Base-by-base conservation (phyloP, 805 yeast genomes). In the Pichia paraexigua region DNA sequence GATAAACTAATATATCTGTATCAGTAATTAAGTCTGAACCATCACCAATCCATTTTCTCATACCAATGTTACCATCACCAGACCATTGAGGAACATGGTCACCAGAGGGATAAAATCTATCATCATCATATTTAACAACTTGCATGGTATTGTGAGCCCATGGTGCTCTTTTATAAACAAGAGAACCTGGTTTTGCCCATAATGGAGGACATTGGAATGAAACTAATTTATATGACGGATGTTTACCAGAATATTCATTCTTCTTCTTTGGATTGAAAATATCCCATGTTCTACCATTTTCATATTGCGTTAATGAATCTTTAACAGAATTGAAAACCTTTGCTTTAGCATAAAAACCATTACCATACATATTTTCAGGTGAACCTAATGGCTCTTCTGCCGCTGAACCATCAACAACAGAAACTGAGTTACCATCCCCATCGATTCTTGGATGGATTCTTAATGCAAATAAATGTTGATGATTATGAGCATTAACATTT, bases 371-470 rank as follows among this genome's bases (percentile, higher is more conserved):
- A 71, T 86, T 85, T 61, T 82, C 82, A n/a, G 74, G 65, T 9
- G 85, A 78, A 9, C 90, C 91, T 46, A 79, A 71, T 51, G 83
- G 82, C 55, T 64, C 67, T 41, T 82, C 81, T 44, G 84, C 76
- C 3, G 83, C 69, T 45, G 69, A 66, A 49, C 86, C 90, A 63
- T 86, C 92, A 41, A 79, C 72, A 53, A 74, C 75, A 41, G 85
- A 85, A 50, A 82, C 85, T 48, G 91, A 82, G 73, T 86, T 87
- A 59, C 80, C 80, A 56, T 82, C 86, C 62, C 94, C 94, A 59
- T 86, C 94, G 55, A 86, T 71, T 74, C 89, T 78, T 58, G 95
- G 92, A 64, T 87, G 87, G 58, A 86, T 65, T 74, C 95, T 78
- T 58, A 86, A 73, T 20, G 88, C 78, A 68, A 86, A 86, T 71